Conservation (phyloP, 768 basidiomycete species). For the Russula ochroleuca region DNA sequence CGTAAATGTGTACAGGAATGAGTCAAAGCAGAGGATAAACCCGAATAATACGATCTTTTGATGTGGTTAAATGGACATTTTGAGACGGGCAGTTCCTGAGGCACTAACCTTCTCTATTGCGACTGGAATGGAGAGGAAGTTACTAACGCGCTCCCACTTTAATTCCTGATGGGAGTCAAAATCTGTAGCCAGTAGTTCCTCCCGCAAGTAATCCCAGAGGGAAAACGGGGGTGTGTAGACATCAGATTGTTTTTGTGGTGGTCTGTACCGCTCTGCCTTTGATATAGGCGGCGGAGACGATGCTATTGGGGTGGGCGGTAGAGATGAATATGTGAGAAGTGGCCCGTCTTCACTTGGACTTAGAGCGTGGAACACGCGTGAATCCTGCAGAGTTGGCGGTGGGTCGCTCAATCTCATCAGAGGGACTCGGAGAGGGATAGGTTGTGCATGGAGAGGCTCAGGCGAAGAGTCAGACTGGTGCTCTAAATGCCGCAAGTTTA, state of each 20-base stretch:
- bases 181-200: constrained; percentile 87
- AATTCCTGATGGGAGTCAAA: constrained; percentile 91
- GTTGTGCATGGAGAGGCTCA: not conserved
- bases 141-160: constrained; percentile 95
- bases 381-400: constrained; percentile 7
- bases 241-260: constrained; percentile 26
- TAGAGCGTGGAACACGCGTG: constrained; percentile 12
- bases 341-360: constrained; percentile 26
- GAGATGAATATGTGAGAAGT: constrained; percentile 61
- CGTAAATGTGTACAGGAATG: constrained; percentile 96
- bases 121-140: constrained; percentile 87
- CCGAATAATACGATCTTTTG: constrained; percentile 86
- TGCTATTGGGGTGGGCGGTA: constrained; percentile 66
- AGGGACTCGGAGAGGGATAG: constrained; percentile 7
- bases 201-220: constrained; percentile 86
- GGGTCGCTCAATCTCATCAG: constrained; percentile 21
- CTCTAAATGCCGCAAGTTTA: constrained; percentile 10
- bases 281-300: constrained; percentile 27
- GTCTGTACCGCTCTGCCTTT: not conserved
- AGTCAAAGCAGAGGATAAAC: constrained; percentile 89
- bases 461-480: constrained; percentile 8
- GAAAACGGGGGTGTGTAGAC: constrained; percentile 56
- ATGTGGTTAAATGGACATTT: not conserved
- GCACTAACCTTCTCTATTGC: constrained; percentile 86
- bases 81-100: not conserved